Conservation (phyloP, 129 eudicot species). For the Calendula officinalis region DNA sequence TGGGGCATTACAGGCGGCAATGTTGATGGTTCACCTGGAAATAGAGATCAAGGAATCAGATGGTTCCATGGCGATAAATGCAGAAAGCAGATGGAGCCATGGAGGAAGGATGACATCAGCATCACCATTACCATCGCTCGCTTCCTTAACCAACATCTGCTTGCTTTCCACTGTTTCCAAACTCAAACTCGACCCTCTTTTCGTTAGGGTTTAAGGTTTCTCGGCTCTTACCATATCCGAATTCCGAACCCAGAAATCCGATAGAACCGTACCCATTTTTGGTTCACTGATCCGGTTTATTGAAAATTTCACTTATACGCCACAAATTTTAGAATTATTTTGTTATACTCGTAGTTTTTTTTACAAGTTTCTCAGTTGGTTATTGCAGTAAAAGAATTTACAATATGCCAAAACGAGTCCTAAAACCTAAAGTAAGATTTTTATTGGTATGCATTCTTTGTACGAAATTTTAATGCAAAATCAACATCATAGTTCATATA, state of each 20-base stretch:
- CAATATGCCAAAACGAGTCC: no score
- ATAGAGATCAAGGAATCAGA: constrained; percentile 57
- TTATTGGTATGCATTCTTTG: no score
- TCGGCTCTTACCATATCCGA: not conserved
- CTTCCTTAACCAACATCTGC: constrained; percentile 14
- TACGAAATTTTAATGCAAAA: no score
- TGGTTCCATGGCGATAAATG: constrained; percentile 89
- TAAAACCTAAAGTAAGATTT: no score
- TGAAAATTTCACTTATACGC: no score
- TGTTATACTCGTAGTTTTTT: no score
- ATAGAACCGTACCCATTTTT: no score
- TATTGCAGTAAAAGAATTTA: no score
- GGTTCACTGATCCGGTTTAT: no score
- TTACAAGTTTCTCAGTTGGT: no score
- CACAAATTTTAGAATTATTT: no score
- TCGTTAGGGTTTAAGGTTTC: not conserved
- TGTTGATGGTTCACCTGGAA: constrained; percentile 42
- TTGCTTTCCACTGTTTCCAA: constrained; percentile 14
- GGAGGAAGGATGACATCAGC: constrained; percentile 34
- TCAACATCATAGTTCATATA: no score
- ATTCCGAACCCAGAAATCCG: not conserved
- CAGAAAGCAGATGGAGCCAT: constrained; percentile 52
- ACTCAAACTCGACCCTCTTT: not conserved
- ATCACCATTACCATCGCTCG: constrained; percentile 28
- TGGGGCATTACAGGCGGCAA: not conserved